phyloP scores from a whole-genome alignment of 2,329 filamentous ascomycete species.

The Colletotrichum caudatum region DNA sequence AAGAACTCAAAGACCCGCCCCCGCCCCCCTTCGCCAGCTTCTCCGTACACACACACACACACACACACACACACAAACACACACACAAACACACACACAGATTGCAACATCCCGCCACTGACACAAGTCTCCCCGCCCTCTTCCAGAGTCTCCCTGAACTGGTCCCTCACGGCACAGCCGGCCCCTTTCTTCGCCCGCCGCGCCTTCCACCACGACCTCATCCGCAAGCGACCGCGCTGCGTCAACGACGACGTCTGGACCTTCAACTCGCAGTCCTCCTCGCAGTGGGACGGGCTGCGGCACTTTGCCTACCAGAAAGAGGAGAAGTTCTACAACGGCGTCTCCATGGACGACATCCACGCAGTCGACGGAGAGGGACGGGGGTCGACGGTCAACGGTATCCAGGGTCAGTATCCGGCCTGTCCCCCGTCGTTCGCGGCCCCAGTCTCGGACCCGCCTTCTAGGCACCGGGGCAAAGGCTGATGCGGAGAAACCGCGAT shows the following conservation, averaged over 20 bases:
- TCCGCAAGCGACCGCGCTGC: conserved; percentile 46
- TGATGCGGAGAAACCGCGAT: not conserved
- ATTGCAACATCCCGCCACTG: not conserved
- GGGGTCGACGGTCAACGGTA: conserved; percentile 45
- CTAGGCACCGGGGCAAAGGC: too few species aligned
- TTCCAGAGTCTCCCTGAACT: conserved; percentile 50
- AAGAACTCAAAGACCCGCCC: conserved; percentile 12
- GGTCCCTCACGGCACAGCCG: conserved; percentile 50
- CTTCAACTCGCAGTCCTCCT: conserved; percentile 54
- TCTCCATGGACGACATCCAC: conserved; percentile 63
- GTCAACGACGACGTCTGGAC: conserved; percentile 51
- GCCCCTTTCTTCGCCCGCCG: conserved; percentile 51
- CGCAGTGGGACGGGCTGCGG: conserved; percentile 56
- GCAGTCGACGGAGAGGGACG: conserved; percentile 33
- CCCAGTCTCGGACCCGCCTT: not conserved
- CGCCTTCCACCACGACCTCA: conserved; percentile 48
- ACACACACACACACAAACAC: too few species aligned
- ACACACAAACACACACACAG: not conserved
- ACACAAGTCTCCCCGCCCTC: not conserved
- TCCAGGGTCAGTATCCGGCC: conserved; percentile 28
- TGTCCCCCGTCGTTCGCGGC: not conserved
- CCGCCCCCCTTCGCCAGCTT: not conserved
- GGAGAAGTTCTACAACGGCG: conserved; percentile 50
- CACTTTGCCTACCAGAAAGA: conserved; percentile 55
- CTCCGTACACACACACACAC: not conserved